Base-by-base conservation (phyloP, 1,284 basidiomycete genomes). In the Neotropicomus parvogracilis region DNA sequence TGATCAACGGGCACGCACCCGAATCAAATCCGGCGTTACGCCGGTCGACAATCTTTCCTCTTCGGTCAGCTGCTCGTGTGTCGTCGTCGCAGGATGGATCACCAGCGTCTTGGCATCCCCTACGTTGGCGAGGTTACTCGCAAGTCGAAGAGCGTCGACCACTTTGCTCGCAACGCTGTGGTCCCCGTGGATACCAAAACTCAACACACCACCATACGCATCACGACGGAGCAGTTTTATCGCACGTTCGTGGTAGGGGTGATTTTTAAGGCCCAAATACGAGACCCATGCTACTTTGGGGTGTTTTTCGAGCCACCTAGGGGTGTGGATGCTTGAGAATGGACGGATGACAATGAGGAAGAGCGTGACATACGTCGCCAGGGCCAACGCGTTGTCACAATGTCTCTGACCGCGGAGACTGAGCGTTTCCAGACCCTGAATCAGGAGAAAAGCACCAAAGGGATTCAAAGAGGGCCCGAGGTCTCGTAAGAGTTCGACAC, bases 401-500 rank as follows among this genome's bases (percentile, higher is more conserved):
- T 93, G 90, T 48, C 90, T 70, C 69, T 92, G 80, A 2, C 76
- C 83, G 13, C 91, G 79, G 48, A 95, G 73, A 57, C 83, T 85
- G 46, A 95, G 80, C 3, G 92, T 95, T 71, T 95, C 91, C 36
- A 94, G 73, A 48, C 92, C 91, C 63, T 90, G 87, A 21, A 94
- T 70, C n/a, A 91, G 75, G 42, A 91, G 74, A 75, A 92, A 92
- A 1, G 88, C 85, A 9, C 71, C 85, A 62, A 94, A 92, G 14
- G 91, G 88, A 67, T 90, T 91, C 59, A 92, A 58, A 8, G 75
- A 70, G 2, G 87, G 79, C 3, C 90, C 91, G 35, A 93, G 52
- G 65, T 94, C 90, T 24, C 91, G 86, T 45, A 93, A 75, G 40
- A 90, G 73, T 64, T 90, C 80, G 20, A 80, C 71, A 34, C 91